These are phyloP conservation scores for Gentiana straminea DNA, from an alignment of 257 asterid genomes.

Conservation along the genomic window DNA sequence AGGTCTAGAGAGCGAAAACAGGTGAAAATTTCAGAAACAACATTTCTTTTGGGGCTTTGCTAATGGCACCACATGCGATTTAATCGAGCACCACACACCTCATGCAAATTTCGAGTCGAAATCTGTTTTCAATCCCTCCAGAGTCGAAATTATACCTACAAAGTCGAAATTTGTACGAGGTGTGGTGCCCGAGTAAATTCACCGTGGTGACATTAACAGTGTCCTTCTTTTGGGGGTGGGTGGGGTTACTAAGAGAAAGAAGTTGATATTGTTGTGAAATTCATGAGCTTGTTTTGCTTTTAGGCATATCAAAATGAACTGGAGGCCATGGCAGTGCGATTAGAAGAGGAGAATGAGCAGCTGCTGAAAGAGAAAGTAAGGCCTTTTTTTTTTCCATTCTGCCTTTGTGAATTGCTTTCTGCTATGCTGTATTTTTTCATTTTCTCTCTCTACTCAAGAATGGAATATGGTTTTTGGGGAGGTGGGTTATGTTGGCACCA, in stretches of 20 bases:
- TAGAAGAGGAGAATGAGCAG: constrained; percentile 80
- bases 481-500: too few relatives aligned
- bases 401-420: neutral
- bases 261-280: too few relatives aligned
- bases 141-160: too few relatives aligned
- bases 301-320: constrained; percentile 77
- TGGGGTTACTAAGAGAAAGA: too few relatives aligned
- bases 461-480: neutral
- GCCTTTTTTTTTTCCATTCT: neutral
- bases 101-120: too few relatives aligned
- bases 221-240: too few relatives aligned
- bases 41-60: neutral
- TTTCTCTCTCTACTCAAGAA: neutral
- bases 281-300: neutral
- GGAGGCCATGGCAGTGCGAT: constrained; percentile 68
- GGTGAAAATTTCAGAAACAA: constrained; percentile 28
- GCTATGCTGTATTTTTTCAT: neutral
- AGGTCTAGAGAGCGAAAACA: constrained; percentile 98
- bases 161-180: too few relatives aligned
- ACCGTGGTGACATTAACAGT: too few relatives aligned
- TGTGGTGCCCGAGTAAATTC: too few relatives aligned
- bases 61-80: too few relatives aligned
- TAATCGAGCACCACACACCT: too few relatives aligned
- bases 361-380: constrained; percentile 62
- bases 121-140: too few relatives aligned